Base-by-base conservation (phyloP, 345 rosid species). In the Euclidium syriacum region DNA sequence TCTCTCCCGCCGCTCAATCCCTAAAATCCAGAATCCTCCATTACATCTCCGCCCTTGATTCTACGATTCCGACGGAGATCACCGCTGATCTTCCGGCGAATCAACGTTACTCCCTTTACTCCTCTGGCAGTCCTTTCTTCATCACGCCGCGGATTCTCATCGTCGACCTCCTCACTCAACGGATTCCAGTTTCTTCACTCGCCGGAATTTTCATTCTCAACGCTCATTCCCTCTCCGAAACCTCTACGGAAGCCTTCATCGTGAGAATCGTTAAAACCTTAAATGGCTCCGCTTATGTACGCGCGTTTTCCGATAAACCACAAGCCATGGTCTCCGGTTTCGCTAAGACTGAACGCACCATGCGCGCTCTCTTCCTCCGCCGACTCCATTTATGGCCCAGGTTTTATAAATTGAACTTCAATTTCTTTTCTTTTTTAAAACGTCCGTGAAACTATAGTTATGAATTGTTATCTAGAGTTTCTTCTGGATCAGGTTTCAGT, bases 181-280 rank as follows among this genome's bases (percentile, higher is more conserved):
- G 72, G 48, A 64, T 88, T 61, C 96, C 94, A 3, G 70, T 79
- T 32, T 83, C 91, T 35, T 53, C 65, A 14, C 71, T 94, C 4
- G 79, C 97, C 6, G 95, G 91, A 8, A 43, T 94, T 15, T 49
- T 84, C 67, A 73, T 90, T 18, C 88, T 84, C 27, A 81, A 75
- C 44, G 81, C 78, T 7, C 97, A 90, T 67, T 70, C 91, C 0
- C 79, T 94, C 34, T 68, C 87, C 2, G 97, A 94, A 55, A 79
- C 95, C 24, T 90, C 97, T 6, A 90, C 95, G 0, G 99, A 94
- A 64, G 84, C 91, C n/a, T 94, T 94, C 77, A 94, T 90, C 33
- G 87, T 83, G 1, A 72, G 97, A 11, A 82, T 94, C 7, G 40
- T 94, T 33, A 94, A 94, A 70, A 30, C 82, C 44, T 33, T 80